Percentiles rank a stretch among this genome's conserved stretches.
Conservation (phyloP, 1,139 yeast genomes). For the Candida sanyaensis region DNA sequence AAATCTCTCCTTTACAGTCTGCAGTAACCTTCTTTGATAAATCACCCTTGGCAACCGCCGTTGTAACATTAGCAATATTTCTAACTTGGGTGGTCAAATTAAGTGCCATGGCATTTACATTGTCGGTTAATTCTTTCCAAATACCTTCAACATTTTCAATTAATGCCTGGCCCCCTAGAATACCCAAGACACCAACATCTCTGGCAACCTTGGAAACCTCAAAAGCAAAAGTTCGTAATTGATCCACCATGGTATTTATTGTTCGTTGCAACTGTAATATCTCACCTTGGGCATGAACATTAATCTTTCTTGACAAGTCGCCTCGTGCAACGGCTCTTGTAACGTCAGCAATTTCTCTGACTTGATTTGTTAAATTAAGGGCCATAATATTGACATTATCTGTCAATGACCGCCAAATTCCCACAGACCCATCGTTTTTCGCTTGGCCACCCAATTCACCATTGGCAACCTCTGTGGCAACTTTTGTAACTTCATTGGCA, state of each 20-base stretch:
- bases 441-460: constrained; percentile 91
- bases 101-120: constrained; percentile 88
- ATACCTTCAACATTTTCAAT: constrained; percentile 85
- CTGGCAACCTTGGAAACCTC: constrained; percentile 88
- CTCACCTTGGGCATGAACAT: constrained; percentile 85
- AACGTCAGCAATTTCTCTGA: constrained; percentile 84
- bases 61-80: constrained; percentile 87
- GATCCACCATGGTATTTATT: constrained; percentile 86
- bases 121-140: constrained; percentile 87
- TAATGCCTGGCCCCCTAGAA: constrained; percentile 85
- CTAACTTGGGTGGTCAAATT: constrained; percentile 86
- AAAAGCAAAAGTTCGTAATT: constrained; percentile 81
- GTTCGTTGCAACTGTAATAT: constrained; percentile 77
- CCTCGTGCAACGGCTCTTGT: constrained; percentile 84
- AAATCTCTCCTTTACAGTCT: constrained; percentile 84
- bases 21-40: constrained; percentile 84
- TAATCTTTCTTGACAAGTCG: constrained; percentile 73
- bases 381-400: constrained; percentile 91
- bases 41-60: constrained; percentile 93
- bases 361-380: constrained; percentile 77
- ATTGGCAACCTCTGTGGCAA: constrained; percentile 87
- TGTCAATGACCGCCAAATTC: constrained; percentile 83
- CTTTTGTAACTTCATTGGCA: constrained; percentile 80
- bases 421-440: constrained; percentile 78
- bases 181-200: constrained; percentile 88